These are phyloP conservation scores for Tolypocladium pustulatum DNA, from an alignment of 2,329 filamentous ascomycete genomes.

Conservation along the genomic window DNA sequence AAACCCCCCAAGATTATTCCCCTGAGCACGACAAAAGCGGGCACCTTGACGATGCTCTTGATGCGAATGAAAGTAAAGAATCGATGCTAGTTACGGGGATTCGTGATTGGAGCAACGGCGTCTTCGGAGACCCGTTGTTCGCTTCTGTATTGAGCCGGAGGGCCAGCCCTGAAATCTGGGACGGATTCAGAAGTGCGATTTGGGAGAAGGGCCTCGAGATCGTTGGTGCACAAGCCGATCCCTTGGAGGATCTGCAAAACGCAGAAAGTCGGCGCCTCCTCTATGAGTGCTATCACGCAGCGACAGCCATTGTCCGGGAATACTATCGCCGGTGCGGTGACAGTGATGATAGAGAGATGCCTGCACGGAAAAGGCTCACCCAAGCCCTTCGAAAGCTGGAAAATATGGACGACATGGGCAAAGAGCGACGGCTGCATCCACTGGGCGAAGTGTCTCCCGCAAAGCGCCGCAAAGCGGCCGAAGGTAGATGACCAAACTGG, in stretches of 20 bases:
- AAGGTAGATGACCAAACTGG: slow-evolving; percentile 15
- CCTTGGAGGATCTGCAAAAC: slow-evolving; percentile 33
- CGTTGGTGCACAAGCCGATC: not conserved
- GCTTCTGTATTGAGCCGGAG: slow-evolving; percentile 35
- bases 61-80: not conserved
- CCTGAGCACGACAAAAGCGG: not conserved
- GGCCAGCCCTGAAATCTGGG: slow-evolving; percentile 32
- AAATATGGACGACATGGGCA: slow-evolving; percentile 21
- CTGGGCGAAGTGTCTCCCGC: slow-evolving; percentile 31
- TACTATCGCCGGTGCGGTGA: slow-evolving; percentile 41
- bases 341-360: slow-evolving; percentile 39
- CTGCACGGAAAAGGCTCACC: slow-evolving; percentile 39
- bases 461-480: slow-evolving; percentile 36
- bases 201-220: slow-evolving; percentile 4
- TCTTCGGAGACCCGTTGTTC: slow-evolving; percentile 51
- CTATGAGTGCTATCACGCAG: slow-evolving; percentile 48
- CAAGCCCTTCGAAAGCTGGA: slow-evolving; percentile 35
- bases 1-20: too few relatives aligned
- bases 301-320: slow-evolving; percentile 39
- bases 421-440: slow-evolving; percentile 19
- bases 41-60: not conserved
- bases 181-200: slow-evolving; percentile 29
- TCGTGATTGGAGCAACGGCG: slow-evolving; percentile 46
- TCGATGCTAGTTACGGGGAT: slow-evolving; percentile 15
- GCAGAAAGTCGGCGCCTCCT: slow-evolving; percentile 38